These are phyloP conservation scores for Aspergillus sergii DNA, from an alignment of 2,329 filamentous ascomycete species.

Conservation along the genomic window DNA sequence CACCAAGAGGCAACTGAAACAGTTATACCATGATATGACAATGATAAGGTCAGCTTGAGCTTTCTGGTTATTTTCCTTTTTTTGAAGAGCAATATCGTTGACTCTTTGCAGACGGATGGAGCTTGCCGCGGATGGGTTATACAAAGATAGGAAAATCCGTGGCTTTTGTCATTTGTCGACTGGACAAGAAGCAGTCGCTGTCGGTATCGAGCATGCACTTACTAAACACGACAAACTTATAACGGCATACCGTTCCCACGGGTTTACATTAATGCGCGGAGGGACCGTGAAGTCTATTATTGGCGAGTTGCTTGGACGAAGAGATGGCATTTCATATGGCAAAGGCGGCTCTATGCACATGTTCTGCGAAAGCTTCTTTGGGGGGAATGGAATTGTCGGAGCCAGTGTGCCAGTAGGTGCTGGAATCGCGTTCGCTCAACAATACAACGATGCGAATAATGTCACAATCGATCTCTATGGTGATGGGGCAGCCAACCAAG, in stretches of 20 bases:
- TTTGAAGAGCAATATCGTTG: background rate
- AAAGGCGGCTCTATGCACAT: conserved; percentile 99
- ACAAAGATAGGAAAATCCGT: conserved; percentile 99
- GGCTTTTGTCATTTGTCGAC: conserved; percentile 98
- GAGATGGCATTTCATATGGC: conserved; percentile 92
- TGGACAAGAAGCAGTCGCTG: conserved; percentile 92
- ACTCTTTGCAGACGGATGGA: conserved; percentile 77
- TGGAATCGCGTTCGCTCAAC: conserved; percentile 90
- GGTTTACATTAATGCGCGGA: conserved; percentile 93
- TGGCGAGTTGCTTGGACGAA: conserved; percentile 86
- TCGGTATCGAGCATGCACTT: conserved; percentile 93
- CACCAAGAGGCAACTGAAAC: conserved; percentile 92
- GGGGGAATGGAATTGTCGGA: conserved; percentile 96
- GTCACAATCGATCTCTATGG: conserved; percentile 86
- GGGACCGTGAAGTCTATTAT: conserved; percentile 85
- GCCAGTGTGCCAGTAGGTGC: conserved; percentile 95
- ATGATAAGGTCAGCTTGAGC: conserved; percentile 68
- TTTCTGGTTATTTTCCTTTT: background rate
- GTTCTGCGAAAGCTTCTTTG: conserved; percentile 95
- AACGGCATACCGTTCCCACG: conserved; percentile 96
- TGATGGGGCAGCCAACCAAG: conserved; percentile 96
- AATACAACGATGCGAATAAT: conserved; percentile 82
- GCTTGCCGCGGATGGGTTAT: conserved; percentile 91
- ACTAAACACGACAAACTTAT: conserved; percentile 88
- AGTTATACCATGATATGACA: conserved; percentile 98